Evolutionary conservation across 1,284 basidiomycete genomes (phyloP), one percentile per base, ranked within the genome.

Genomic region (Prillingera fragicola): DNA sequence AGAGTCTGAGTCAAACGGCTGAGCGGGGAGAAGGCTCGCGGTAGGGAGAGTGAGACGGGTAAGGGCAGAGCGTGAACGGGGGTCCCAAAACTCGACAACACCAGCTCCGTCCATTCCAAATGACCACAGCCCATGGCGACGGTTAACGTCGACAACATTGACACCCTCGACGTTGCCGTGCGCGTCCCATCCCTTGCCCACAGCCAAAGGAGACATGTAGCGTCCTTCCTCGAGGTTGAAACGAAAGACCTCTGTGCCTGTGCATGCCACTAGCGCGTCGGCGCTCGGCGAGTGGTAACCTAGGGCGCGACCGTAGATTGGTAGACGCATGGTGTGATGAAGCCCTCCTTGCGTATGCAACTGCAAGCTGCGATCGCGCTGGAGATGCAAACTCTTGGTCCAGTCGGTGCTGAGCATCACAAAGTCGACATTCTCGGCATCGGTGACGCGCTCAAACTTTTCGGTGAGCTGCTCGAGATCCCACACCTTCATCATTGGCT

Each of bases 361-460:
- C 65, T 92, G 88, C 40, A 98, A 71, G 6, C 88, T 87, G n/a
- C 95, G 83, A 73, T 98, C 92, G 38, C 85, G 83, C 78, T 98
- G 95, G 1, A 99, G 79, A 65, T 95, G 92, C 47, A 97, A 78
- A n/a, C 86, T 85, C 72, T 99, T 98, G 14, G 94, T 98, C 95
- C 95, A 99, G 75, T 99, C 95, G 65, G 90, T 85, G 1, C 92
- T 96, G 9, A 99, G 78, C 63, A 92, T 85, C 75, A 85, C 78
- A 74, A 99, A 98, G 69, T 99, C 95, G 53, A 98, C 85, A 69
- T 97, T 98, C 76, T 98, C 94, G 8, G 87, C 82, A 63, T 98
- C 91, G 1, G 90, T 86, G 63, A 96, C 91, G 37, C 95, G 78
- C 74, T 97, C 91, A 68, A 96, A 97, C 72, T 99, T 98, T 52